Percentiles rank a stretch among this genome's conserved stretches.
phyloP scores from a whole-genome alignment of 2,329 filamentous ascomycete species.

The Trichophyton verrucosum region DNA sequence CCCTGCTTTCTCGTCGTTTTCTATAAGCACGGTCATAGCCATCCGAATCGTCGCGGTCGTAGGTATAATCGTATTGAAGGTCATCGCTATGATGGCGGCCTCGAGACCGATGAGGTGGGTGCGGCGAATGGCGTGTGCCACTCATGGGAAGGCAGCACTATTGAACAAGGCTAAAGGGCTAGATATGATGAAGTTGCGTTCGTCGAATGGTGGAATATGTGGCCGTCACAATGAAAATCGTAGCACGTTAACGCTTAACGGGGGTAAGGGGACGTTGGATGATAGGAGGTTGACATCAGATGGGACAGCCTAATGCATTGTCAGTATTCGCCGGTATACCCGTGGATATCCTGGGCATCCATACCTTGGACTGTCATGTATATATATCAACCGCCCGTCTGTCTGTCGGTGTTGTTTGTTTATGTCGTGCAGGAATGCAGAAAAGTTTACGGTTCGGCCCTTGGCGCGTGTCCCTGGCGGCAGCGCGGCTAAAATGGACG shows the following conservation, averaged over 20 bases:
- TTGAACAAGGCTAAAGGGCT: neutral
- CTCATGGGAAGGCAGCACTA: neutral
- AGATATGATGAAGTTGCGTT: neutral
- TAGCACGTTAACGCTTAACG: neutral
- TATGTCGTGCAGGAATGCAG: neutral
- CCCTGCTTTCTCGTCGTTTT: neutral
- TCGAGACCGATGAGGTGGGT: constrained; percentile 12
- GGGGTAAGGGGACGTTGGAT: neutral
- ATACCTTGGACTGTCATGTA: no score
- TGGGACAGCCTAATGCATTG: neutral
- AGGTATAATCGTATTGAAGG: constrained; percentile 6
- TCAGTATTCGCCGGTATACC: neutral
- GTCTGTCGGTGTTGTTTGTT: neutral
- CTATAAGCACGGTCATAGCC: constrained; percentile 1
- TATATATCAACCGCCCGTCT: neutral
- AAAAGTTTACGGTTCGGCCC: neutral
- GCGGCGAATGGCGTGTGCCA: constrained; percentile 10
- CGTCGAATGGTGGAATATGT: neutral
- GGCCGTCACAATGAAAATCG: neutral
- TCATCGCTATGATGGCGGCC: constrained; percentile 7
- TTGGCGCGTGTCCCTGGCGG: neutral
- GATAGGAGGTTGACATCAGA: neutral
- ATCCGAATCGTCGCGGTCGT: constrained; percentile 3
- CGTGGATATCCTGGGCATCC: no score
- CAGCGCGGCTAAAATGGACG: neutral